Evolutionary conservation across 257 asterid species (phyloP).

Genomic region (Solanum lycopersicoides): DNA sequence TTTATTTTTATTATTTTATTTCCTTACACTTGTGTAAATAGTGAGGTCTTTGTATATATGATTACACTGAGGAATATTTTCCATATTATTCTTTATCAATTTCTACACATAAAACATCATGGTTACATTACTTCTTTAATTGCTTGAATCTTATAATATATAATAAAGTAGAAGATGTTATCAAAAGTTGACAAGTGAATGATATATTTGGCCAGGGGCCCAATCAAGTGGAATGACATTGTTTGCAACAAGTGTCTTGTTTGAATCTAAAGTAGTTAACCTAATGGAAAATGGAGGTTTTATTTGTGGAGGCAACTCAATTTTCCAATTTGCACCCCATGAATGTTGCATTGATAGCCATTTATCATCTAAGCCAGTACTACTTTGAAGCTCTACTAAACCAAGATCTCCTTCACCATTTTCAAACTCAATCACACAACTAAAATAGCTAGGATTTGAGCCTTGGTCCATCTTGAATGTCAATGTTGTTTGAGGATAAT

Average conservation of each 20-base stretch:
- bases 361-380: background rate
- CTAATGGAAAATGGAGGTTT: constrained; percentile 24
- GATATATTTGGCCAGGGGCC: constrained; percentile 11
- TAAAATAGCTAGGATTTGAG: constrained; percentile 13
- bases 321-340: constrained; percentile 25
- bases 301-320: background rate
- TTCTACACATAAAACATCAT: background rate
- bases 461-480: constrained; percentile 13
- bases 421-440: constrained; percentile 15
- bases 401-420: constrained; percentile 37
- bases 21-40: background rate
- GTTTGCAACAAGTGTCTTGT: background rate
- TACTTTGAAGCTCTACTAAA: background rate
- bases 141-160: background rate
- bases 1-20: too few relatives aligned
- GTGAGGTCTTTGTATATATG: too few relatives aligned
- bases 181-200: constrained; percentile 3
- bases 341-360: constrained; percentile 21
- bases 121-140: background rate
- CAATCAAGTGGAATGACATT: constrained; percentile 26
- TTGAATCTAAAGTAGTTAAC: constrained; percentile 11
- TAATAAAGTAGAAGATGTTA: background rate
- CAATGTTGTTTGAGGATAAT: background rate
- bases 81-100: background rate
- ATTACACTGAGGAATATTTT: background rate